Conservation (phyloP, 768 basidiomycete genomes). For the Suillus occidentalis region DNA sequence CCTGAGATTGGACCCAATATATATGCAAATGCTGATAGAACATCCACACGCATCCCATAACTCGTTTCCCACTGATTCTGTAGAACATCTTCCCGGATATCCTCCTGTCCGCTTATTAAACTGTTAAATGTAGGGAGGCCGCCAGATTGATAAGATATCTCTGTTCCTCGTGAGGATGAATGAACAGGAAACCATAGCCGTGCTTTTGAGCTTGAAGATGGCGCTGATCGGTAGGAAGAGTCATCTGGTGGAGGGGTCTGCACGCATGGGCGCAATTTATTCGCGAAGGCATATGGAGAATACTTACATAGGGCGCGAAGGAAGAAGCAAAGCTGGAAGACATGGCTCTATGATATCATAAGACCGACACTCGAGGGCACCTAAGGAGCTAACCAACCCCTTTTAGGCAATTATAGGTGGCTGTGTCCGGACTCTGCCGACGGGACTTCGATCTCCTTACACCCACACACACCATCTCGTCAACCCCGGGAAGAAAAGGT, state of each 20-base stretch:
- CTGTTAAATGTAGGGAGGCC: conserved; percentile 57
- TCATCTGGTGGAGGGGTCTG: conserved; percentile 65
- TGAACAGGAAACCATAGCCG: conserved; percentile 56
- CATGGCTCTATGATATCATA: conserved; percentile 25
- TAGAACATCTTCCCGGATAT: conserved; percentile 38
- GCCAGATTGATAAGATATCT: conserved; percentile 69
- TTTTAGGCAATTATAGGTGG: conserved; percentile 20
- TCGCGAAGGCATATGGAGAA: background rate
- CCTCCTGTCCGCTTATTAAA: conserved; percentile 39
- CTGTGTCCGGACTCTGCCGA: conserved; percentile 46
- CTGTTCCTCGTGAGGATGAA: conserved; percentile 25
- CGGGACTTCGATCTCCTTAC: conserved; percentile 29
- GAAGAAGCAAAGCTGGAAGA: conserved; percentile 46
- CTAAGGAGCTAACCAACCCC: background rate
- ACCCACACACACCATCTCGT: conserved; percentile 17
- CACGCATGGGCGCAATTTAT: conserved; percentile 6
- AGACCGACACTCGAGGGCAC: background rate
- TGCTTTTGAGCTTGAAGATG: conserved; percentile 24
- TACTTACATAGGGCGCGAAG: conserved; percentile 62
- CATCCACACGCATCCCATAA: conserved; percentile 64
- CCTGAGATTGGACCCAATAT: conserved; percentile 72
- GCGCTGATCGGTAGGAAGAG: conserved; percentile 28
- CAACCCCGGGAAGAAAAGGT: conserved; percentile 30
- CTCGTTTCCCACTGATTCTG: conserved; percentile 71
- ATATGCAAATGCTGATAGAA: conserved; percentile 65